Evolutionary conservation across 768 basidiomycete species (phyloP), one percentile per base, ranked within the genome.

Genomic region (Rhizopogon roseolus): DNA sequence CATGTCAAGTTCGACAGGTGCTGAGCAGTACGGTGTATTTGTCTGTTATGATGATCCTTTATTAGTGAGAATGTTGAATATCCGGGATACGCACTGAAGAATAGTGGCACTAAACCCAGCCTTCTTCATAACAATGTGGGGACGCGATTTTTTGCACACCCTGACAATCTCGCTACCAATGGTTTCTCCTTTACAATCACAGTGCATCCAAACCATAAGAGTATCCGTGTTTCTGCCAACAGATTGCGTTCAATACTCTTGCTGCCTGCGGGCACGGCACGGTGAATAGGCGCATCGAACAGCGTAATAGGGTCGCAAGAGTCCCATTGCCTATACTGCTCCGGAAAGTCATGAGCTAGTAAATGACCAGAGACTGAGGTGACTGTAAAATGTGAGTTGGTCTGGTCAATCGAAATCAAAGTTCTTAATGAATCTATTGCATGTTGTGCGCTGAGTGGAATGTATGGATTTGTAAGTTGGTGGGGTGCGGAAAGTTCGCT

Each of bases 141-240:
- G 75, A 38, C 91, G 93, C 6, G 78, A 84, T 64, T 76, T 82
- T 43, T 80, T 73, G 65, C 95, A 98, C 7, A 94, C 83, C 9
- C 71, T 75, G 10, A 78, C 81, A 37, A 99, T 82, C 66, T 98
- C 95, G 59, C 81, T 80, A 2, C 97, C 97, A 57, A 99, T 99
- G 66, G 96, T 90, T 71, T 99, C 97, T 32, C 97, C 97, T 70
- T 99, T 97, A 63, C 97, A 77, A 73, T 99, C 97, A 68, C 97
- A 99, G 77, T 99, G 97, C 28, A 97, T 99, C 97, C 97, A 99
- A 57, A 99, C 98, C 90, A 99, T 94, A 44, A 99, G 73, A 58
- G 81, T 82, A 52, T 94, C 81, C 84, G 77, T 2, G 94, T 91
- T 69, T 95, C 93, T 2, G 65, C 69, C 52, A 72, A 70, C 25